Evolutionary conservation across 2,329 filamentous ascomycete species (phyloP).

Genomic region (Penicillium sp.): DNA sequence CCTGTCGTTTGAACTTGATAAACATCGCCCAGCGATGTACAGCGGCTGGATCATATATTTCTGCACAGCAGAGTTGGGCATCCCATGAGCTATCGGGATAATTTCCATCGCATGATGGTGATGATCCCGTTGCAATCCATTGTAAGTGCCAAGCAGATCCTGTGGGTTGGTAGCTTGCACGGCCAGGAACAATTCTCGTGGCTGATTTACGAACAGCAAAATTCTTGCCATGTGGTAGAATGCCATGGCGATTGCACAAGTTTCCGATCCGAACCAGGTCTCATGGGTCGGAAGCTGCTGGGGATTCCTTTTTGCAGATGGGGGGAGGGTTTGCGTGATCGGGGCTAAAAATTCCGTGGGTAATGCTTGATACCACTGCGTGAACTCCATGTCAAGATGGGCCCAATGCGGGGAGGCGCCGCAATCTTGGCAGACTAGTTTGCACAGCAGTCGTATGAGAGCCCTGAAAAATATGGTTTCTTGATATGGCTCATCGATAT

Average conservation of each 20-base stretch:
- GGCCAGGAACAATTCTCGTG: not conserved
- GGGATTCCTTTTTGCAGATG: no score
- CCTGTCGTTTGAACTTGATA: not conserved
- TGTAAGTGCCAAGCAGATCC: conserved; percentile 7
- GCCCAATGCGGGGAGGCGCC: not conserved
- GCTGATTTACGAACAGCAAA: conserved; percentile 12
- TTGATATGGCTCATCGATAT: conserved; percentile 1
- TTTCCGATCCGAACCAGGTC: conserved; percentile 17
- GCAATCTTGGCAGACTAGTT: not conserved
- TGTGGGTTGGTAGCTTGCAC: not conserved
- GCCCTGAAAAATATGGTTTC: conserved; percentile 3
- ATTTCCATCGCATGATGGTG: conserved; percentile 4
- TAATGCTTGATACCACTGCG: conserved; percentile 2
- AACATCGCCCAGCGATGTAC: conserved; percentile 16
- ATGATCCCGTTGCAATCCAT: conserved; percentile 4
- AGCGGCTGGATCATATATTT: conserved; percentile 20
- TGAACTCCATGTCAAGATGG: conserved; percentile 3
- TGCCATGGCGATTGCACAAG: conserved; percentile 14
- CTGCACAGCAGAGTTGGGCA: conserved; percentile 8
- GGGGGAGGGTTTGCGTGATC: no score
- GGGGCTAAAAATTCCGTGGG: conserved; percentile 2
- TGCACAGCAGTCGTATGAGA: conserved; percentile 9
- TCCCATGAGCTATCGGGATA: conserved; percentile 12
- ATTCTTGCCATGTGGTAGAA: conserved; percentile 23
- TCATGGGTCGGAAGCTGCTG: conserved; percentile 6